These are phyloP conservation scores for Pythium aquatile DNA, from an alignment of 352 stramenopile species.

Conservation along the genomic window DNA sequence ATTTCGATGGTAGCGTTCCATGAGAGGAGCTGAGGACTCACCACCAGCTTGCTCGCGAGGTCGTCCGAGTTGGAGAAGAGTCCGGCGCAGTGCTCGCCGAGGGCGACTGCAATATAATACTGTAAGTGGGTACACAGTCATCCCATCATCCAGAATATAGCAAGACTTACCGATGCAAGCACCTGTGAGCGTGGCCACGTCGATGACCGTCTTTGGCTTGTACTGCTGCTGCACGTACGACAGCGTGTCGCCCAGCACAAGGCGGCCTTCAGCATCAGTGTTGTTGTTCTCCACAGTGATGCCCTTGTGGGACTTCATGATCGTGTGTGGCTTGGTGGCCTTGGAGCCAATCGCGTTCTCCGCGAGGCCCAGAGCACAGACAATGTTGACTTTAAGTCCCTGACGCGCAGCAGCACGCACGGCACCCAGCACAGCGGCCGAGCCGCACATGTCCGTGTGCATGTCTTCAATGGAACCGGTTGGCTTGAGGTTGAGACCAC, in stretches of 20 bases:
- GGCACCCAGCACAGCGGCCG: constrained; percentile 80
- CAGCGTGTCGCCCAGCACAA: constrained; percentile 90
- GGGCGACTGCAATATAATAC: constrained; percentile 45
- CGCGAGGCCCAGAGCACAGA: constrained; percentile 71
- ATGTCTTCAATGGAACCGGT: constrained; percentile 90
- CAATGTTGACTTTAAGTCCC: constrained; percentile 78
- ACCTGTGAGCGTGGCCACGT: constrained; percentile 93
- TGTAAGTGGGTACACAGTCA: no score
- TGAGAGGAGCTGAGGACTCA: constrained; percentile 15
- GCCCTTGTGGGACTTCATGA: constrained; percentile 88
- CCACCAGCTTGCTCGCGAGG: constrained; percentile 64
- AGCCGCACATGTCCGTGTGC: constrained; percentile 92
- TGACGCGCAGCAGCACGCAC: constrained; percentile 68
- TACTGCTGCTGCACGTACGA: constrained; percentile 88
- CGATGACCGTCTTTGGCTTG: constrained; percentile 91
- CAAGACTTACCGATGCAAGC: constrained; percentile 70
- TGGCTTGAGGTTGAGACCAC: constrained; percentile 94
- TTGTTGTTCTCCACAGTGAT: constrained; percentile 92
- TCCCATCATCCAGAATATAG: no score
- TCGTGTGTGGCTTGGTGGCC: constrained; percentile 83
- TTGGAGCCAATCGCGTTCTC: constrained; percentile 88
- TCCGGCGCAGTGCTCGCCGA: constrained; percentile 88
- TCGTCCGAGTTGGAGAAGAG: constrained; percentile 92
- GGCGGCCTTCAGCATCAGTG: constrained; percentile 90
- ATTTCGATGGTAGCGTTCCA: no score